phyloP scores from a whole-genome alignment of 306 rosid species.

The Arachis hypogaea region DNA sequence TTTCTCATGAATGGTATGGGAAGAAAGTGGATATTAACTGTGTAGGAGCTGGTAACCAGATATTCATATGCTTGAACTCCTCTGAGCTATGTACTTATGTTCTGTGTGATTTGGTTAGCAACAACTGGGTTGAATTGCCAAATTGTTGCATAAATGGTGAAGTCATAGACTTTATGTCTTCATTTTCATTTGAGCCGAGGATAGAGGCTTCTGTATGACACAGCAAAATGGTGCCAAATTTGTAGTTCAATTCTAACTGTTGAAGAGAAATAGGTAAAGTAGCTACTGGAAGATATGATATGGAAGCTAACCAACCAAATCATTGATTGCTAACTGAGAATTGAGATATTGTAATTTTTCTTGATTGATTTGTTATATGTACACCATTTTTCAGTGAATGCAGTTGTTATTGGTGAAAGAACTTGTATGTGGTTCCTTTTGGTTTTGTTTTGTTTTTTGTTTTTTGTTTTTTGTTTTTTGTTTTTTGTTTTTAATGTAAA shows the following conservation, averaged over 20 bases:
- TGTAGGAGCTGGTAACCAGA: conserved; percentile 71
- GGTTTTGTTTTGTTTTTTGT: background rate
- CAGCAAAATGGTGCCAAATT: conserved; percentile 5
- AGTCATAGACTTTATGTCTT: conserved; percentile 75
- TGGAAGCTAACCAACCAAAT: conserved; percentile 15
- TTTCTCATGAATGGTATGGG: conserved; percentile 81
- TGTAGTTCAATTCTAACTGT: conserved; percentile 36
- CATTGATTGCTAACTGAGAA: conserved; percentile 20
- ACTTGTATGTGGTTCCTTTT: background rate
- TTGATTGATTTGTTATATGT: conserved; percentile 29
- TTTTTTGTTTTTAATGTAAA: background rate
- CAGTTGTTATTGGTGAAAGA: conserved; percentile 8
- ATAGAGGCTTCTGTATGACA: conserved; percentile 74
- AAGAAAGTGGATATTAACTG: conserved; percentile 87
- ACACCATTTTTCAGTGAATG: conserved; percentile 26
- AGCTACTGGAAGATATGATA: conserved; percentile 42
- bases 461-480: background rate
- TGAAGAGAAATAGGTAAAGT: conserved; percentile 35
- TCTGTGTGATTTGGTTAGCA: conserved; percentile 58
- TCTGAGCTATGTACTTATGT: conserved; percentile 55
- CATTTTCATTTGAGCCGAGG: conserved; percentile 85
- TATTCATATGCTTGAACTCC: conserved; percentile 74
- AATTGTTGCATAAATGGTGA: conserved; percentile 67
- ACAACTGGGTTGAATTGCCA: conserved; percentile 74
- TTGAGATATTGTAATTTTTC: conserved; percentile 25